Conservation (phyloP, 2,329 filamentous ascomycete genomes). For the Canariomyces notabilis region DNA sequence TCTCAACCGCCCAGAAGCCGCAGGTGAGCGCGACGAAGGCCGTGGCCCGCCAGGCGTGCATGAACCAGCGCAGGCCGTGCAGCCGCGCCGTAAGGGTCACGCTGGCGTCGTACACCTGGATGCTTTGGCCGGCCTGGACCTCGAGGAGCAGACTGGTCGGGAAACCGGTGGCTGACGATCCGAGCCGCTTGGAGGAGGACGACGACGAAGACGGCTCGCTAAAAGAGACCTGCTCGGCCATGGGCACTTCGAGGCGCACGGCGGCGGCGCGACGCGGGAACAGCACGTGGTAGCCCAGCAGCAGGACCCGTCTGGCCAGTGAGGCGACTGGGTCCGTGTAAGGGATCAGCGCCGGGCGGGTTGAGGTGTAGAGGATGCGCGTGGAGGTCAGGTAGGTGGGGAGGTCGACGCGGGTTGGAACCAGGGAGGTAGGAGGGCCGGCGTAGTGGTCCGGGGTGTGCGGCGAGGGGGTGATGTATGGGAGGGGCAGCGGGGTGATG, state of each 20-base stretch:
- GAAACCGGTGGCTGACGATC: slow-evolving; percentile 29
- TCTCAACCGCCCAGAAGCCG: slow-evolving; percentile 72
- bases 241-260: slow-evolving; percentile 57
- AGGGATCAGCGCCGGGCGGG: slow-evolving; percentile 72
- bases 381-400: slow-evolving; percentile 11
- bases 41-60: slow-evolving; percentile 75
- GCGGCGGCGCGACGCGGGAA: slow-evolving; percentile 58
- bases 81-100: slow-evolving; percentile 71
- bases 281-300: slow-evolving; percentile 65
- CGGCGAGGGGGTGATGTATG: slow-evolving; percentile 23
- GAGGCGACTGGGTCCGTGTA: slow-evolving; percentile 70
- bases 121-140: slow-evolving; percentile 59
- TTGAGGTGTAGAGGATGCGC: slow-evolving; percentile 47
- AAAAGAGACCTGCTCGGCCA: slow-evolving; percentile 73
- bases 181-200: neutral
- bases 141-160: slow-evolving; percentile 53
- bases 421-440: slow-evolving; percentile 41
- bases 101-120: slow-evolving; percentile 71
- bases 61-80: slow-evolving; percentile 71
- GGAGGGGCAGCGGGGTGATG: slow-evolving; percentile 22
- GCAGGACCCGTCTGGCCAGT: slow-evolving; percentile 52
- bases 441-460: slow-evolving; percentile 36
- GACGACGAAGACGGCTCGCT: no score
- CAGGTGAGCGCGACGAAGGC: slow-evolving; percentile 64
- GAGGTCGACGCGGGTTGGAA: slow-evolving; percentile 25